Percentiles rank a stretch among this genome's conserved stretches.
Conservation (phyloP, 169 alveolate genomes). For the Plasmodium vinckei region DNA sequence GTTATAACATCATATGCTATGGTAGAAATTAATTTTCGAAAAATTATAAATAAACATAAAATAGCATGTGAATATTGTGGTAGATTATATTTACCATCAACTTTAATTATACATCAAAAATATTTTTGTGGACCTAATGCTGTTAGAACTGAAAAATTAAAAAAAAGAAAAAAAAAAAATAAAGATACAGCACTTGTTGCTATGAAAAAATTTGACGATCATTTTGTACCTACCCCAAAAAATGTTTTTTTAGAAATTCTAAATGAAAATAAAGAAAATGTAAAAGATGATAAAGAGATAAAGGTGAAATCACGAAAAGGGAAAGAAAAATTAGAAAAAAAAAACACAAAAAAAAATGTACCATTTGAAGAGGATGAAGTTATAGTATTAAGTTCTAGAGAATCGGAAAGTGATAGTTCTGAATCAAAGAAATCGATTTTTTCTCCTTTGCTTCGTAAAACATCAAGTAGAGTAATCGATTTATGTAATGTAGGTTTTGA, state of each 20-base stretch:
- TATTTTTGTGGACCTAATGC: slow-evolving; percentile 94
- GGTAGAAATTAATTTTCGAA: slow-evolving; percentile 84
- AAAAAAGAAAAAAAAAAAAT: slow-evolving; percentile 84
- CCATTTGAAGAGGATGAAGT: background rate
- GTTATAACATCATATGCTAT: slow-evolving; percentile 87
- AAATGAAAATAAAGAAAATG: slow-evolving; percentile 74
- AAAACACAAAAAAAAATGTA: background rate
- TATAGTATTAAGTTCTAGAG: slow-evolving; percentile 29
- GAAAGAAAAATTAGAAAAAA: background rate
- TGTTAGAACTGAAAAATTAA: slow-evolving; percentile 89
- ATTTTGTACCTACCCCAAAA: slow-evolving; percentile 79
- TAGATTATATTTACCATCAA: slow-evolving; percentile 87
- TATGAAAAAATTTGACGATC: slow-evolving; percentile 63
- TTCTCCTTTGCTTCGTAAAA: slow-evolving; percentile 63
- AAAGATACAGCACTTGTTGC: slow-evolving; percentile 75
- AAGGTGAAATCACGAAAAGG: background rate
- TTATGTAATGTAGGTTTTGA: slow-evolving; percentile 67
- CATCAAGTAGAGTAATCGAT: slow-evolving; percentile 68
- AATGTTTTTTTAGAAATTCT: slow-evolving; percentile 78
- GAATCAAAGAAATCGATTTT: slow-evolving; percentile 17
- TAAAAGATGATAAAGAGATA: slow-evolving; percentile 22
- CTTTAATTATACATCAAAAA: slow-evolving; percentile 86
- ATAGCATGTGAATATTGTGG: slow-evolving; percentile 89
- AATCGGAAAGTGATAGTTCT: background rate
- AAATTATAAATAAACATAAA: slow-evolving; percentile 77